These are phyloP conservation scores for Erythrophleum fordii DNA, from an alignment of 306 rosid genomes.

Conservation along the genomic window DNA sequence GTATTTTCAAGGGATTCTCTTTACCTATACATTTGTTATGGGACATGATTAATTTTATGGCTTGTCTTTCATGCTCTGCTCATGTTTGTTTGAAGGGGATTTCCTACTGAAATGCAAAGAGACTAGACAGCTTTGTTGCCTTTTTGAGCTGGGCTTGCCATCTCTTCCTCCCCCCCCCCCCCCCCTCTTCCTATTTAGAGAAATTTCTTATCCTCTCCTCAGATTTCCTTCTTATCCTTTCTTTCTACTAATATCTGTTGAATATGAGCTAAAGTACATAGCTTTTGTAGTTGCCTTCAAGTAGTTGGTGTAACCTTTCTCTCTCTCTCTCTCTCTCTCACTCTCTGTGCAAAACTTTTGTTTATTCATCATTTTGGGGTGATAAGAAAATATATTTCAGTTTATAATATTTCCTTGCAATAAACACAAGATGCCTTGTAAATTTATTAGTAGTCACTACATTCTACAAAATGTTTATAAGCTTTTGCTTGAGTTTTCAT, in stretches of 20 bases:
- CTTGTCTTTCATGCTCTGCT: not conserved
- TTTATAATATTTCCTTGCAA: constrained; percentile 27
- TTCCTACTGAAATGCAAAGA: not conserved
- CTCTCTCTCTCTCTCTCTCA: not conserved
- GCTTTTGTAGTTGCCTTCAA: constrained; percentile 27
- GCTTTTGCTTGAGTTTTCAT: constrained; percentile 3
- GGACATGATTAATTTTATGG: not conserved
- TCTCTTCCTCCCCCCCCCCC: not conserved
- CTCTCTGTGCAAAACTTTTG: constrained; percentile 7
- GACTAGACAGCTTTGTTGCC: not conserved
- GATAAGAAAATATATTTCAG: constrained; percentile 1
- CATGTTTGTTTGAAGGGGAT: not conserved
- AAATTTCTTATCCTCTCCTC: not conserved
- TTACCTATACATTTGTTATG: not conserved
- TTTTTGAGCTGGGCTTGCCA: not conserved
- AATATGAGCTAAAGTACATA: not conserved
- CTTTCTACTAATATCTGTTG: not conserved
- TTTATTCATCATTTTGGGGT: constrained; percentile 23
- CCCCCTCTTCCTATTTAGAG: not conserved
- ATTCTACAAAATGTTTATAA: constrained; percentile 7
- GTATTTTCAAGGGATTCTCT: not conserved
- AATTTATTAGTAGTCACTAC: constrained; percentile 10
- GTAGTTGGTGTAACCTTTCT: constrained; percentile 6
- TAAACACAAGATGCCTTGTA: constrained; percentile 22
- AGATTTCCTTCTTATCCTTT: not conserved